phyloP scores from a whole-genome alignment of 2,329 filamentous ascomycete genomes.

The Hymenoscyphus repandus region DNA sequence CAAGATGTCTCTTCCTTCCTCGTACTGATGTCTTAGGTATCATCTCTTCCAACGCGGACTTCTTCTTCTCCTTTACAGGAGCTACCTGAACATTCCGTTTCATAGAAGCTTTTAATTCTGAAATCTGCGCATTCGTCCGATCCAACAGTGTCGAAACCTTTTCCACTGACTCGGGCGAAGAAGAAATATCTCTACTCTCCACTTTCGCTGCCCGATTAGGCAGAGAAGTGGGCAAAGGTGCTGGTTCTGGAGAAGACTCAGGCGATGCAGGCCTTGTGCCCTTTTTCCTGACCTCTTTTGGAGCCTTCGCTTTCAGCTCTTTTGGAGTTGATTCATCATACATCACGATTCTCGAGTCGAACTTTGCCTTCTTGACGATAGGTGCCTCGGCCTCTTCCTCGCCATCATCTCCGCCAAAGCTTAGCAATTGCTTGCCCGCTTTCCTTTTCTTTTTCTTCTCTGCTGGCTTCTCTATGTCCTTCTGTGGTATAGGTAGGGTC shows the following conservation, averaged over 20 bases:
- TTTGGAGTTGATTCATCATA: slow-evolving; percentile 41
- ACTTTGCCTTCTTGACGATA: slow-evolving; percentile 70
- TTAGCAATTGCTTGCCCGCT: slow-evolving; percentile 69
- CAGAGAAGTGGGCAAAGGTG: slow-evolving; percentile 25
- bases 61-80: slow-evolving; percentile 52
- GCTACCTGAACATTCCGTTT: slow-evolving; percentile 54
- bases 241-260: slow-evolving; percentile 36
- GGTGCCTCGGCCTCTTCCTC: slow-evolving; percentile 54
- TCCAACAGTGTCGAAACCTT: slow-evolving; percentile 48
- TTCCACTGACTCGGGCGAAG: slow-evolving; percentile 35
- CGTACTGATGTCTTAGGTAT: slow-evolving; percentile 66
- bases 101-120: slow-evolving; percentile 76
- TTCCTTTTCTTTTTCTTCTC: slow-evolving; percentile 66
- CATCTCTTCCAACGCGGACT: slow-evolving; percentile 66
- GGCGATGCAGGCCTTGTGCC: slow-evolving; percentile 29
- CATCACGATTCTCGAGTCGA: slow-evolving; percentile 69
- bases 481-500: slow-evolving; percentile 41
- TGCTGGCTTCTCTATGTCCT: slow-evolving; percentile 35
- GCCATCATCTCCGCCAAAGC: slow-evolving; percentile 64
- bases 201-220: slow-evolving; percentile 28
- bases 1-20: slow-evolving; percentile 64
- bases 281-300: slow-evolving; percentile 31
- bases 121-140: slow-evolving; percentile 73
- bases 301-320: slow-evolving; percentile 28
- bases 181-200: slow-evolving; percentile 29